Percentiles rank a stretch among this genome's conserved stretches.
Evolutionary conservation across 108 stramenopile genomes (phyloP).

Genomic region (Pseudonitzschia delicatissima): DNA sequence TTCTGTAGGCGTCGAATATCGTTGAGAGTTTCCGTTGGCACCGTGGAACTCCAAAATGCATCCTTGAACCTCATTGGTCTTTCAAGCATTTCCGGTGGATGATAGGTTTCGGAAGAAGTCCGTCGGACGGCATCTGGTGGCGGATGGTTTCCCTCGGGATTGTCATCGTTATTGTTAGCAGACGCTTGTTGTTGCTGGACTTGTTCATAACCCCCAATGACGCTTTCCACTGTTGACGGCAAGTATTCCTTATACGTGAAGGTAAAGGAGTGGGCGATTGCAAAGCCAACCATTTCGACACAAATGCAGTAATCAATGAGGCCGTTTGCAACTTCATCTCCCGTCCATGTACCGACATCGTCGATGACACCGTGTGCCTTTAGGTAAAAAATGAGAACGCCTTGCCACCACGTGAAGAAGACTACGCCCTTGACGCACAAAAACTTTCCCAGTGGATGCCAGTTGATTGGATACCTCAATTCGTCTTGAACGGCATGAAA

Average conservation of each 20-base stretch:
- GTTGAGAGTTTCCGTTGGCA: constrained; percentile 71
- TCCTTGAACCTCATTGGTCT: constrained; percentile 64
- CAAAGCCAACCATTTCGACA: constrained; percentile 92
- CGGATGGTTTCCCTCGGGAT: not conserved
- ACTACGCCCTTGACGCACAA: constrained; percentile 95
- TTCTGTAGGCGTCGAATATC: constrained; percentile 69
- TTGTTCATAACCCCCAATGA: constrained; percentile 25
- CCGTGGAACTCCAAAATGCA: constrained; percentile 75
- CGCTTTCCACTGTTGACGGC: constrained; percentile 42
- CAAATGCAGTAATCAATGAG: constrained; percentile 92
- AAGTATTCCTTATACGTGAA: constrained; percentile 92
- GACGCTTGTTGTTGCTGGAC: constrained; percentile 6
- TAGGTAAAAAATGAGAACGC: constrained; percentile 80
- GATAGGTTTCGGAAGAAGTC: constrained; percentile 40
- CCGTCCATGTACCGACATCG: constrained; percentile 77
- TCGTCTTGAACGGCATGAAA: constrained; percentile 83
- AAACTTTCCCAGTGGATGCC: constrained; percentile 95
- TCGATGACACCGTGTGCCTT: constrained; percentile 69
- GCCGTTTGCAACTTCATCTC: constrained; percentile 88
- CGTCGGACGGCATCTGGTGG: constrained; percentile 14
- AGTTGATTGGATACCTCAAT: constrained; percentile 71
- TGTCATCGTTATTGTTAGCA: not conserved
- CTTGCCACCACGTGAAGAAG: constrained; percentile 98
- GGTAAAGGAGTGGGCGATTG: constrained; percentile 86
- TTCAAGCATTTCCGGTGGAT: constrained; percentile 55